Conservation (phyloP, 345 rosid genomes). For the Eutrema yunnanense region DNA sequence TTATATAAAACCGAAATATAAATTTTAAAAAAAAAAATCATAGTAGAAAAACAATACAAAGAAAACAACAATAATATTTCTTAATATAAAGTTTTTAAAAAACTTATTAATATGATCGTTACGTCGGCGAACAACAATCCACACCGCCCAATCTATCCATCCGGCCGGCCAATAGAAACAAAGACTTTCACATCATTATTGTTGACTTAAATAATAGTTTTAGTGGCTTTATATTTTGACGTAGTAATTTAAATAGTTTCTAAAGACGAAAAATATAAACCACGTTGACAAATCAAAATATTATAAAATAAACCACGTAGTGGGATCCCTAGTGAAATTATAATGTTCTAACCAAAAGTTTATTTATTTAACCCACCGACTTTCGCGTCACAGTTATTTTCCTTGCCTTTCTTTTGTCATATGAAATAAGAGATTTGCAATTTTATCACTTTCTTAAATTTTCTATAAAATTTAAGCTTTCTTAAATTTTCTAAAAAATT, state of each 20-base stretch:
- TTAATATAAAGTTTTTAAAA: too few species aligned
- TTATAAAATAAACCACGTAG: not conserved
- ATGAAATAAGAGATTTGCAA: too few species aligned
- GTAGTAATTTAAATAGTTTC: not conserved
- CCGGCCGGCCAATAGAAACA: slow-evolving; percentile 19
- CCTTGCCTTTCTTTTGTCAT: too few species aligned
- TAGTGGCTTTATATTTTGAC: not conserved
- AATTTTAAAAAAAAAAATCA: not conserved
- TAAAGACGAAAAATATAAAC: not conserved
- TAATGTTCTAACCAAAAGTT: not conserved
- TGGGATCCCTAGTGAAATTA: not conserved
- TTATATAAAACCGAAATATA: not conserved
- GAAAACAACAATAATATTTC: not conserved
- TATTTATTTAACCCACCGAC: too few species aligned
- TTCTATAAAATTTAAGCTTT: too few species aligned
- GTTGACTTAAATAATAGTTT: not conserved
- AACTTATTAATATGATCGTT: not conserved
- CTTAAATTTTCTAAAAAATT: too few species aligned
- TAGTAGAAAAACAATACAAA: not conserved
- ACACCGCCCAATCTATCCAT: slow-evolving; percentile 19
- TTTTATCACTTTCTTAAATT: too few species aligned
- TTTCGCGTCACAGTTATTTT: too few species aligned
- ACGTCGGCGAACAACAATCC: slow-evolving; percentile 5
- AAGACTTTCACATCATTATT: not conserved
- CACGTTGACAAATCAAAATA: not conserved